Conservation (phyloP, 495 filamentous ascomycete genomes). For the Aspergillus heteromorphus region DNA sequence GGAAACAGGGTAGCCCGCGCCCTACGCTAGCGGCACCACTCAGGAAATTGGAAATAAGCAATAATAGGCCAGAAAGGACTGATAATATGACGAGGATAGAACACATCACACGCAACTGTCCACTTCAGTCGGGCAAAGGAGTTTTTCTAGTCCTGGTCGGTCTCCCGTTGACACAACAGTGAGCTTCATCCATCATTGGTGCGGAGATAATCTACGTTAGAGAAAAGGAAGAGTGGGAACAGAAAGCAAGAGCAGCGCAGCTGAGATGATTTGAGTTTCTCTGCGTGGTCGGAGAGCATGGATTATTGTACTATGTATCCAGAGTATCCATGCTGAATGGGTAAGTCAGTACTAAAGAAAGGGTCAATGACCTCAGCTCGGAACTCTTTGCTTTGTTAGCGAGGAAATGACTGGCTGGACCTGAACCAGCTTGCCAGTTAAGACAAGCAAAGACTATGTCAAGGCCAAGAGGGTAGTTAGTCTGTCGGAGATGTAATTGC, state of each 20-base stretch:
- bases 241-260: too few relatives aligned
- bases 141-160: too few relatives aligned
- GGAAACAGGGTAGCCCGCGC: conserved; percentile 18
- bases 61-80: too few relatives aligned
- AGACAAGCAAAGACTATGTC: neutral
- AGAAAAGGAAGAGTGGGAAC: neutral
- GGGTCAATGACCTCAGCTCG: conserved; percentile 1
- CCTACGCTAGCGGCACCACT: conserved; percentile 23
- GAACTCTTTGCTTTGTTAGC: neutral
- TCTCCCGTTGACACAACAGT: too few relatives aligned
- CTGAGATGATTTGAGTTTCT: neutral
- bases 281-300: too few relatives aligned
- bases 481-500: neutral
- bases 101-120: conserved; percentile 23
- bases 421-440: neutral
- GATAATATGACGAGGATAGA: conserved; percentile 9
- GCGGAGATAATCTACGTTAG: neutral
- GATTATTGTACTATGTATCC: too few relatives aligned
- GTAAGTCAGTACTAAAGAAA: too few relatives aligned
- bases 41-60: conserved; percentile 16
- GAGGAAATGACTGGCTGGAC: neutral
- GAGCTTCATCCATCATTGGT: neutral
- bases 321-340: neutral
- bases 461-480: neutral
- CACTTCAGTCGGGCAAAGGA: neutral